phyloP scores from a whole-genome alignment of 2,329 filamentous ascomycete species.

The Dothiorella sarmentorum region DNA sequence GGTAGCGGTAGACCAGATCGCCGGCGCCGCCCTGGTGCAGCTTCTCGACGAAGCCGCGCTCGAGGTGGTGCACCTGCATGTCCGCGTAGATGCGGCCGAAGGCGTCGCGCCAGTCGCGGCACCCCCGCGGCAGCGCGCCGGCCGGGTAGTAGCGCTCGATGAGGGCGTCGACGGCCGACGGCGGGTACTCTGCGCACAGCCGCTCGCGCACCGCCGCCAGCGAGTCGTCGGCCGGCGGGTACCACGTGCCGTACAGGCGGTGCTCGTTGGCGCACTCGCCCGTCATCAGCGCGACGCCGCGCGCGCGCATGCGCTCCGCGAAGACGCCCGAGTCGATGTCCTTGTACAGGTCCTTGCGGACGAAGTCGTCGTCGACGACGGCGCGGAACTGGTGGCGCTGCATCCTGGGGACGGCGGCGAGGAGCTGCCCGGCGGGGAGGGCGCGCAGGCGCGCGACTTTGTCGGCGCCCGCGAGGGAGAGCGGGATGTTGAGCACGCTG shows the following conservation, averaged over 20 bases:
- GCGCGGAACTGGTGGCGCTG: slow-evolving; percentile 52
- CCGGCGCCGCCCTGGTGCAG: slow-evolving; percentile 43
- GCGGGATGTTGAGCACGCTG: slow-evolving; percentile 42
- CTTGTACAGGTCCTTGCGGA: slow-evolving; percentile 42
- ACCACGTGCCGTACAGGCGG: slow-evolving; percentile 50
- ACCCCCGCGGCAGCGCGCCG: slow-evolving; percentile 37
- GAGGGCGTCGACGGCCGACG: slow-evolving; percentile 41
- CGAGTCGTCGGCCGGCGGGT: slow-evolving; percentile 42
- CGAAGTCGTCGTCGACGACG: slow-evolving; percentile 49
- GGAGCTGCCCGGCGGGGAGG: slow-evolving; percentile 37
- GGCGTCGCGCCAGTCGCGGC: slow-evolving; percentile 48
- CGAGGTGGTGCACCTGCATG: slow-evolving; percentile 53
- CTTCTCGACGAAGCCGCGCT: slow-evolving; percentile 49
- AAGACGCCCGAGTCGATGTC: slow-evolving; percentile 50
- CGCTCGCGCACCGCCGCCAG: slow-evolving; percentile 44
- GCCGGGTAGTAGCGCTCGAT: slow-evolving; percentile 40
- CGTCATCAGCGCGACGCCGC: slow-evolving; percentile 49
- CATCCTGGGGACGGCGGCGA: slow-evolving; percentile 43
- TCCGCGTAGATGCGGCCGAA: slow-evolving; percentile 57
- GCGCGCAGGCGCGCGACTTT: slow-evolving; percentile 47
- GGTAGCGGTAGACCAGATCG: slow-evolving; percentile 46
- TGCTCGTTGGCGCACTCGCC: slow-evolving; percentile 56
- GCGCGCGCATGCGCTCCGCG: slow-evolving; percentile 42
- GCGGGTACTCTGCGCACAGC: slow-evolving; percentile 53
- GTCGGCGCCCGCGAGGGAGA: slow-evolving; percentile 36